Evolutionary conservation across 1,284 basidiomycete genomes (phyloP).

Genomic region (Ceratobasidium sp.): DNA sequence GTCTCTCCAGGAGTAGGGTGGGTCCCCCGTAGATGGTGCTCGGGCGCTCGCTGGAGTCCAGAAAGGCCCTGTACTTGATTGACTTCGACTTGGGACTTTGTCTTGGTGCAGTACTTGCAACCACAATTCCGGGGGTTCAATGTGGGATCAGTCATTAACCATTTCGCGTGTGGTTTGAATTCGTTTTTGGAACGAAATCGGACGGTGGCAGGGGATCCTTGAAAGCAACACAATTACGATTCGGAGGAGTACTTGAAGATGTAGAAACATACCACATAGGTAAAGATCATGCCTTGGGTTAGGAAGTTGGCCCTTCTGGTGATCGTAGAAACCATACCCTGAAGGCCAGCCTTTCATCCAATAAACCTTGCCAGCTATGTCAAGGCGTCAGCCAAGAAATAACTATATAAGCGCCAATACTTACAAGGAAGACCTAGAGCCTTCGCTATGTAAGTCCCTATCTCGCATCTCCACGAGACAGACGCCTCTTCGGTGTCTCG

Average conservation of each 20-base stretch:
- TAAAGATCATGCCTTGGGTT: slow-evolving; percentile 69
- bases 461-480: slow-evolving; percentile 61
- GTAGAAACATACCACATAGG: slow-evolving; percentile 64
- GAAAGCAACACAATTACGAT: slow-evolving; percentile 44
- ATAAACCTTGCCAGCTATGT: slow-evolving; percentile 61
- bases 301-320: slow-evolving; percentile 63
- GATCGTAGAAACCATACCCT: slow-evolving; percentile 74
- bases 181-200: slow-evolving; percentile 80
- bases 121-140: slow-evolving; percentile 60
- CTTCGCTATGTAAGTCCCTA: slow-evolving; percentile 64
- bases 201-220: slow-evolving; percentile 55
- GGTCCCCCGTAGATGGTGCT: not conserved
- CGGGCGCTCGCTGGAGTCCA: slow-evolving; percentile 6
- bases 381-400: not conserved
- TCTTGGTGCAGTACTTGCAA: slow-evolving; percentile 79
- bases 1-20: not conserved
- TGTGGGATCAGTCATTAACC: slow-evolving; percentile 68
- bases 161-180: slow-evolving; percentile 79
- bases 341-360: slow-evolving; percentile 68
- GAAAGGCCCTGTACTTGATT: slow-evolving; percentile 11
- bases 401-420: not conserved
- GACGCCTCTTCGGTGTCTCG: slow-evolving; percentile 32
- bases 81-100: slow-evolving; percentile 67
- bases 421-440: slow-evolving; percentile 43
- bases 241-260: slow-evolving; percentile 6